A percentile compares a stretch with the other conserved stretches of the same genome.
Conservation (phyloP, 441 rosid species). For the Eugenia klotzschiana region DNA sequence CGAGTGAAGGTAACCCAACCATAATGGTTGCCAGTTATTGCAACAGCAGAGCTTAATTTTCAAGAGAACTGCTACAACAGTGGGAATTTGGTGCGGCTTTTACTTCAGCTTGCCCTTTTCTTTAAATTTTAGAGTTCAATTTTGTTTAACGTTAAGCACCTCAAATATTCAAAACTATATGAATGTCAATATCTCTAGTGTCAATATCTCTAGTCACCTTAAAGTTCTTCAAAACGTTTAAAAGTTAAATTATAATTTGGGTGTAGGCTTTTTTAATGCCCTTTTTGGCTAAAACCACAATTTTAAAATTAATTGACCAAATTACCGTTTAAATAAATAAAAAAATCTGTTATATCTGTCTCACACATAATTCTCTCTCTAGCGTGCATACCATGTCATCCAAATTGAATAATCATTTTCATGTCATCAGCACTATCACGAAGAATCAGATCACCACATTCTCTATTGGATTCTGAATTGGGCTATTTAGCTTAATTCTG, state of each 20-base stretch:
- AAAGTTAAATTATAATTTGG: not conserved
- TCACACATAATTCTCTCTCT: not conserved
- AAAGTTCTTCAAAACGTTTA: not conserved
- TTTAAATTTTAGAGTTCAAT: not conserved
- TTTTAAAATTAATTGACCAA: not conserved
- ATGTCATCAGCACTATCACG: not conserved
- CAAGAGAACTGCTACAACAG: not conserved
- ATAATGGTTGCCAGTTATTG: not conserved
- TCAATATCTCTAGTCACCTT: not conserved
- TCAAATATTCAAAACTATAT: not conserved
- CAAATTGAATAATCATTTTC: not conserved
- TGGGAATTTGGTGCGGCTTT: not conserved
- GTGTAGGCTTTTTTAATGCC: not conserved
- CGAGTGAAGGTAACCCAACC: not conserved
- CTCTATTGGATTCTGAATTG: not conserved
- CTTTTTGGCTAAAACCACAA: not conserved
- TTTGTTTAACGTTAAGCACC: not conserved
- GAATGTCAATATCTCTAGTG: not conserved
- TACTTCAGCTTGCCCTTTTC: not conserved
- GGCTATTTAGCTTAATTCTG: not conserved
- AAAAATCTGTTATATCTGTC: not conserved
- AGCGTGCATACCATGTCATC: not conserved
- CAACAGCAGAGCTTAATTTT: not conserved
- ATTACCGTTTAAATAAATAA: not conserved
- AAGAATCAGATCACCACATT: not conserved